Base-by-base conservation (phyloP, 345 rosid species). In the Sisymbrium altissimum region DNA sequence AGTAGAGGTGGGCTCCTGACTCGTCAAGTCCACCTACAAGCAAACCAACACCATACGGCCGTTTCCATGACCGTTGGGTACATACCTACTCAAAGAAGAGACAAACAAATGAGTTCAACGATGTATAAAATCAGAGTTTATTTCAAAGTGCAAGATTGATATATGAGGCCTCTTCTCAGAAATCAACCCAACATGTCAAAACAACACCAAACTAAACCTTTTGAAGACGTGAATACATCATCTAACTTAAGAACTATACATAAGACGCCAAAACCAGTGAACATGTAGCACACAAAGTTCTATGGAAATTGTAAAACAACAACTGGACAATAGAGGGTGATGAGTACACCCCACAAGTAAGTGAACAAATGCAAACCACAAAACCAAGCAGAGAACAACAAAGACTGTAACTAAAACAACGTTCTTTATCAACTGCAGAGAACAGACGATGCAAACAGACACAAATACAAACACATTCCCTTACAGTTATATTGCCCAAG, bases 31-130 rank as follows among this genome's bases (percentile, higher is more conserved):
- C 99, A 57, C 84, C 98, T 9, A 95, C 97, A 68, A 95, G 84
- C 74, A 95, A 83, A 64, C 99, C 99, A 67, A 95, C 99, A 7
- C 99, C 99, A 63, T 84, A 95, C 4, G 99, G 99, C 3, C 99
- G 84, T 82, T 95, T 95, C 99, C 99, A 95, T 41, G 98, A 95
- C 41, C 98, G 89, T 58, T 95, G 99, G 71, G 98, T 92, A 79
- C 99, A 95, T 19, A 95, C 98, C 99, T 95, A 89, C 57, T 5
- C 72, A 73, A 46, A 6, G 11, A 32, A 1, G 44, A 44, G 66
- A 35, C 40, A 0, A 64, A 33, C 11, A 64, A 72, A 32, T 17
- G 4, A 14, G 5, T 19, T 23, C 6, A 59, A 6, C 0, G 5
- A 9, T 45, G 27, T 29, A 19, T 0, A 9, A 52, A 13, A 9